Evolutionary conservation across 2,329 filamentous ascomycete species (phyloP).

Genomic region (Penicillium sclerotigenum): DNA sequence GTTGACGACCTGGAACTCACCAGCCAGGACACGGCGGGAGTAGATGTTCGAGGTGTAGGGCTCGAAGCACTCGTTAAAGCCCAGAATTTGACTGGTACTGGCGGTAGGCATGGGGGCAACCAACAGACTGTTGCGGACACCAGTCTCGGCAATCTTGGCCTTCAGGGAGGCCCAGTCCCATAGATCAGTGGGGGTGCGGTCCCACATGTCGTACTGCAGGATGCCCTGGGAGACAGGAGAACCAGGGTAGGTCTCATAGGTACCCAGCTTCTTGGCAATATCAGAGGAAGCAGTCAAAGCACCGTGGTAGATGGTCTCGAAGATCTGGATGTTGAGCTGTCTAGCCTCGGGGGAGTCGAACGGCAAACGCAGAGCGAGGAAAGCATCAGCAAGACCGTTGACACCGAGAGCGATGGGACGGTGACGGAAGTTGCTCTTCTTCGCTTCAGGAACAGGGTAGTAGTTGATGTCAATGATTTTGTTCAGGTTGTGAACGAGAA

Average conservation of each 20-base stretch:
- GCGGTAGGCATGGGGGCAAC: constrained; percentile 98
- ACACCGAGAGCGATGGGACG: constrained; percentile 95
- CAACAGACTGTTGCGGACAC: constrained; percentile 91
- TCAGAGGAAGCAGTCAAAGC: constrained; percentile 86
- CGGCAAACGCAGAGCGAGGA: constrained; percentile 92
- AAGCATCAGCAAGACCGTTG: constrained; percentile 94
- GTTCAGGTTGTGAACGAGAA: constrained; percentile 93
- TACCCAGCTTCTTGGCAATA: constrained; percentile 75
- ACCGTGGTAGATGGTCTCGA: constrained; percentile 98
- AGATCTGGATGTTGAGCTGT: constrained; percentile 95
- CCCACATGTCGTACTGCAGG: constrained; percentile 99
- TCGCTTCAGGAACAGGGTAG: constrained; percentile 93
- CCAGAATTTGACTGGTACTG: constrained; percentile 93
- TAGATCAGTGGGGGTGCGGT: constrained; percentile 84
- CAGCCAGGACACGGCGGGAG: constrained; percentile 93
- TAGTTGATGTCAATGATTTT: constrained; percentile 98
- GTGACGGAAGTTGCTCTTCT: constrained; percentile 96
- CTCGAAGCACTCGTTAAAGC: constrained; percentile 99
- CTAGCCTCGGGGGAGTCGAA: constrained; percentile 95
- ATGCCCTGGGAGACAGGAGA: constrained; percentile 93
- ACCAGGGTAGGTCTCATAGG: constrained; percentile 88
- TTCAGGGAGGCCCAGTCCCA: constrained; percentile 95
- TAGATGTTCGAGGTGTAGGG: constrained; percentile 99
- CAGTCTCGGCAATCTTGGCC: constrained; percentile 85
- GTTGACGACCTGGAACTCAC: constrained; percentile 99